Base-by-base conservation (phyloP, 345 rosid species). In the Salix viminalis region DNA sequence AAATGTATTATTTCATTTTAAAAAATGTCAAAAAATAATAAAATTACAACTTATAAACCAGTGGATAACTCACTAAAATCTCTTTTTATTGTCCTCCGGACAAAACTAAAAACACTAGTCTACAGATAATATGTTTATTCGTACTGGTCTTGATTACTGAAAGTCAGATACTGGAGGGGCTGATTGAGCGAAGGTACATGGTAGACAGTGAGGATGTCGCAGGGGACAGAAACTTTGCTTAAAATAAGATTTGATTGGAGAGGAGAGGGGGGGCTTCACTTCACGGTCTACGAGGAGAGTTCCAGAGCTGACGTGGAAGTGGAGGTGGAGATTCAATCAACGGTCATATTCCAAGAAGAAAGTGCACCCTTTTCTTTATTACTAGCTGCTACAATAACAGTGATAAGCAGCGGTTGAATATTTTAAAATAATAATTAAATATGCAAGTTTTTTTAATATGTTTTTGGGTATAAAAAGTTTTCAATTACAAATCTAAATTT, bases 241-340 rank as follows among this genome's bases (percentile, higher is more conserved):
- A 13, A 15, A 26, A 65, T 34, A 34, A 34, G 37, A 34, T 34
- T 7, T 30, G 39, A 7, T 30, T 15, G 16, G 68, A 32, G 36
- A 26, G 41, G 48, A 18, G n/a, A 14, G 21, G 46, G 19, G 9
- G 69, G 19, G 70, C 21, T 34, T 64, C 67, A 56, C 77, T 42
- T 66, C 69, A 58, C 81, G 26, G 81, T 72, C 81, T 66, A 56
- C 73, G 69, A 67, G 73, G 73, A 72, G 9, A 52, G 34, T 13
- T 65, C 26, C 71, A 30, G 36, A 4, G 80, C 61, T 76, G 79
- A 76, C 79, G 74, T 76, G 79, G 70, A 39, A 0, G 11, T 1
- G 14, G 37, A 39, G 67, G 36, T 26, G 67, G 67, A 41, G 67
- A 41, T 41, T 72, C 67, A n/a, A 39, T 65, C 80, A 65, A 66